These are phyloP conservation scores for Aechmea fasciata DNA, from an alignment of 176 grass and related monocot species.

Conservation along the genomic window DNA sequence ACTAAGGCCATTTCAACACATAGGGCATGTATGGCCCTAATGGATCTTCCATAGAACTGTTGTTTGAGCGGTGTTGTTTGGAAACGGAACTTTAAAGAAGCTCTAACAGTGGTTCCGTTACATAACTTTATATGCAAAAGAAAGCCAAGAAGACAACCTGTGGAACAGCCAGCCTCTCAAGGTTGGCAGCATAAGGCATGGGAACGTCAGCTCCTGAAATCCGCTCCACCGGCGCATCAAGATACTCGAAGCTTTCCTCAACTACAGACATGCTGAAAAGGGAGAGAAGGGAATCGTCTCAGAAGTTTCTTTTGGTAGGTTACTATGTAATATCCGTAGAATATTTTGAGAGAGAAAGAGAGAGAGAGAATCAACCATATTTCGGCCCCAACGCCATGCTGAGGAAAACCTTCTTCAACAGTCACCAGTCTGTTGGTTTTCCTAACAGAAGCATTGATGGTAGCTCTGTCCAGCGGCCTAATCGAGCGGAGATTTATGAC, in stretches of 20 bases:
- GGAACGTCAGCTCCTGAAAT: conserved; percentile 94
- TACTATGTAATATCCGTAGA: not conserved
- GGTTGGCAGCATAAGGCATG: conserved; percentile 91
- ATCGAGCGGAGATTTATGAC: conserved; percentile 95
- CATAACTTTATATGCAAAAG: not conserved
- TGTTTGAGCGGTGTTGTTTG: no score
- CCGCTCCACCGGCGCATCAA: conserved; percentile 88
- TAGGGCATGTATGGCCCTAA: no score
- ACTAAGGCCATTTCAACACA: not conserved
- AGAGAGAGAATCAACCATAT: conserved; percentile 50
- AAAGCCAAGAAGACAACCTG: conserved; percentile 35
- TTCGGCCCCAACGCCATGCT: conserved; percentile 88
- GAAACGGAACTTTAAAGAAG: no score
- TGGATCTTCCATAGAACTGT: no score
- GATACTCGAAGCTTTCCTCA: conserved; percentile 90
- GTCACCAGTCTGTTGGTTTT: conserved; percentile 90
- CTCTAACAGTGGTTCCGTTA: not conserved
- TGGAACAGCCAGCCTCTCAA: conserved; percentile 91
- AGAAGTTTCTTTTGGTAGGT: not conserved
- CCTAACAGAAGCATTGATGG: conserved; percentile 88
- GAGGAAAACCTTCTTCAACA: conserved; percentile 89
- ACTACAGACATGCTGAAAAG: conserved; percentile 72
- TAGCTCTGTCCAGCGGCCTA: conserved; percentile 73
- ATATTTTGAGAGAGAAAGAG: not conserved
- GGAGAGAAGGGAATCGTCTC: not conserved